Evolutionary conservation across 371 early-diverging fungal species (phyloP), one percentile per base, ranked within the genome.

Genomic region (Amoeboaphelidium occidentale): DNA sequence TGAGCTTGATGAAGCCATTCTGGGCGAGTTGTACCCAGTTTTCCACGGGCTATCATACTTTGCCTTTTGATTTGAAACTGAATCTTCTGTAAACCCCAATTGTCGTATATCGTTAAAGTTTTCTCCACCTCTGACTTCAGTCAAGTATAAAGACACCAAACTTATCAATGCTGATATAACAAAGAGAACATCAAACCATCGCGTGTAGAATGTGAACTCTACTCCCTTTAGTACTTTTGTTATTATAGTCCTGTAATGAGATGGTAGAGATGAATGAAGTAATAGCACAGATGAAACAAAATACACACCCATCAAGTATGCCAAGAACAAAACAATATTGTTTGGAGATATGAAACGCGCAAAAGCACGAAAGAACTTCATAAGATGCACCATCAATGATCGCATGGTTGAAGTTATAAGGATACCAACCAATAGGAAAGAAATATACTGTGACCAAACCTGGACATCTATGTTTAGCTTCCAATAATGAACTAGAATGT

Each of bases 131-230:
- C n/a, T n/a, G n/a, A n/a, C n/a, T n/a, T n/a, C n/a, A n/a, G n/a
- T n/a, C n/a, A n/a, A n/a, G n/a, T n/a, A n/a, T n/a, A n/a, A n/a
- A n/a, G n/a, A n/a, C n/a, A n/a, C n/a, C n/a, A n/a, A n/a, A n/a
- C n/a, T n/a, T n/a, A n/a, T n/a, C n/a, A n/a, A n/a, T n/a, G n/a
- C n/a, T n/a, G n/a, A n/a, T n/a, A n/a, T n/a, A 13, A 89, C 60
- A 61, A 87, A 84, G 14, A 89, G 84, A 23, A 80, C 70, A 61
- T 92, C 92, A 52, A 87, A 89, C 92, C 92, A 92, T 25, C 73
- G 78, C 49, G 76, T 70, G 58, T 87, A 92, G 58, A 82, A 89
- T 57, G 80, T 69, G 54, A 89, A 86, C 47, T 84, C 78, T 24
- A 81, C 71, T 6, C 73, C 55, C 25, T 55, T 75, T 46, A 91